Evolutionary conservation across 805 yeast species (phyloP), one percentile per base, ranked within the genome.

Genomic region (Zygoascus ofunaensis): DNA sequence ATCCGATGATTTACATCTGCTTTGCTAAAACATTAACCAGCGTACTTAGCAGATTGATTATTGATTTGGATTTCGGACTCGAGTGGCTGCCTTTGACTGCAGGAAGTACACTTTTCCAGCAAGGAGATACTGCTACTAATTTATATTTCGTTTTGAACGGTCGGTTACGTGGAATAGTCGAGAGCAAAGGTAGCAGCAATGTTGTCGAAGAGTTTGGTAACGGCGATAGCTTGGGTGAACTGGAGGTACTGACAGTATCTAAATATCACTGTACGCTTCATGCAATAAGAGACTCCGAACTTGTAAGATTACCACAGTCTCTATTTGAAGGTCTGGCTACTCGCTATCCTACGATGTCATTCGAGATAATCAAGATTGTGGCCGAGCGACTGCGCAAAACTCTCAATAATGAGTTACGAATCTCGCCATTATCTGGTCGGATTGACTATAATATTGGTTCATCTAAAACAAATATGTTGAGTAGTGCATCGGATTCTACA

Each of bases 61-160:
- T 83, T 33, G 76, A 82, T 45, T 75, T 92, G 35, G 97, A 90
- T 57, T 86, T 84, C 62, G 95, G 97, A 0, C 66, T 92, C 42
- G 98, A 92, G 61, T 90, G 97, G 97, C 78, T 89, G 34, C 95
- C 87, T 47, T 70, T 84, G 10, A 79, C 79, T n/a, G 90, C 97
- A 1, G 95, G 97, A 0, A 80, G 81, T 41, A 72, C 80, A 0
- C 62, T 92, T 18, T 87, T 83, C 55, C 72, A 77, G 2, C 92
- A 90, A 59, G 94, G 87, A 1, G 92, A 86, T 42, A 73, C 74
- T 17, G 95, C 97, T 0, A 89, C 87, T 59, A 95, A 96, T 18
- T 84, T 90, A 33, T 90, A 87, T 56, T 77, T 89, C 36, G 92
- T 90, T 1, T 62, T 90, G 22, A 89, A 87, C 63, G 97, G 97